A percentile compares a stretch with the other conserved stretches of the same genome.
Evolutionary conservation across 2,329 filamentous ascomycete genomes (phyloP).

Genomic region (Diaporthe ampelina): DNA sequence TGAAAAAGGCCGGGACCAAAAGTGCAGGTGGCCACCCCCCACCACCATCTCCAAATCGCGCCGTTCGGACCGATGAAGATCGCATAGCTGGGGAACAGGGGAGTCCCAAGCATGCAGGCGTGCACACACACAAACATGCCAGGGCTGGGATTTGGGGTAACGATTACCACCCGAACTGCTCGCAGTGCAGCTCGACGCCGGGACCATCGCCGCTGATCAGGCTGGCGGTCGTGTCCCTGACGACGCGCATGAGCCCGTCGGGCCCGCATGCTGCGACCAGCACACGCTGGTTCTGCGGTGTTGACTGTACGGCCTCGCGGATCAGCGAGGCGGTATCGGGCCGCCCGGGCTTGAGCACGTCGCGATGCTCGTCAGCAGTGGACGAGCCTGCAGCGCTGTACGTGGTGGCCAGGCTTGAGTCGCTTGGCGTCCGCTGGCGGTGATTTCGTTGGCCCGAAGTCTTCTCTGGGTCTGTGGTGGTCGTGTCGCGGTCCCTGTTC

Average conservation of each 20-base stretch:
- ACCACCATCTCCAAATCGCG: background rate
- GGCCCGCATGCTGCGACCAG: slow-evolving; percentile 65
- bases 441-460: background rate
- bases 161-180: slow-evolving; percentile 62
- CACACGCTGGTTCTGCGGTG: slow-evolving; percentile 53
- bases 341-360: slow-evolving; percentile 54
- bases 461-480: slow-evolving; percentile 35
- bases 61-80: slow-evolving; percentile 7
- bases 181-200: slow-evolving; percentile 65
- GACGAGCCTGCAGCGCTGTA: slow-evolving; percentile 29
- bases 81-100: background rate
- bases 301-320: slow-evolving; percentile 52
- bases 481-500: background rate
- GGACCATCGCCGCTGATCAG: slow-evolving; percentile 60
- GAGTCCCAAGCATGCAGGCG: background rate
- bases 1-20: background rate
- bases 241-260: slow-evolving; percentile 57
- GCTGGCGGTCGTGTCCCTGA: slow-evolving; percentile 60
- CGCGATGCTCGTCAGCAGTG: slow-evolving; percentile 41
- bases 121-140: background rate
- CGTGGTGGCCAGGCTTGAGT: slow-evolving; percentile 13
- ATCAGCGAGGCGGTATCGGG: slow-evolving; percentile 58
- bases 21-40: background rate
- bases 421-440: slow-evolving; percentile 15
- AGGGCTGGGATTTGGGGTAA: background rate